Evolutionary conservation across 129 eudicot genomes (phyloP).

Genomic region (Lonicera japonica): DNA sequence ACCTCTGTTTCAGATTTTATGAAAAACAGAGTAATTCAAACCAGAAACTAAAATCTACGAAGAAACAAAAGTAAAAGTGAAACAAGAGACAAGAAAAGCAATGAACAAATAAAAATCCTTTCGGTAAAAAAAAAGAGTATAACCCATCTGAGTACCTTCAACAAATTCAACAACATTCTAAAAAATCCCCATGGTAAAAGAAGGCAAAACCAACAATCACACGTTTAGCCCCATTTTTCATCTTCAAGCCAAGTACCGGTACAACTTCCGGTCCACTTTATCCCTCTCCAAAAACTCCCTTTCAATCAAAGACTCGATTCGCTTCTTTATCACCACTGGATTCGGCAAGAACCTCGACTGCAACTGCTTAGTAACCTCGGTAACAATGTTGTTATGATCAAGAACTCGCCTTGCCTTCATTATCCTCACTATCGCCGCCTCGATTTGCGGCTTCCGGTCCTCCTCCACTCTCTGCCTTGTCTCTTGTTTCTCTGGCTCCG

Average conservation of each 20-base stretch:
- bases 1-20: no score
- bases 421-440: slow-evolving; percentile 49
- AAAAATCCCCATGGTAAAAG: neutral
- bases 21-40: no score
- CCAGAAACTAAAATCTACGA: neutral
- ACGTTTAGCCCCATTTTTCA: neutral
- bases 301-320: slow-evolving; percentile 49
- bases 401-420: slow-evolving; percentile 45
- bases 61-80: neutral
- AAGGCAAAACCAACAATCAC: neutral
- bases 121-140: neutral
- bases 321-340: slow-evolving; percentile 46
- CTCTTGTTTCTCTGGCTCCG: slow-evolving; percentile 43
- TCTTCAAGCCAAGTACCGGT: slow-evolving; percentile 46
- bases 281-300: slow-evolving; percentile 56
- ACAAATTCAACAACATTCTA: neutral
- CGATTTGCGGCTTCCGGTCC: slow-evolving; percentile 52
- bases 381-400: slow-evolving; percentile 45
- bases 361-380: slow-evolving; percentile 48
- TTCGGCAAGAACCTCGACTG: slow-evolving; percentile 53
- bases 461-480: slow-evolving; percentile 58
- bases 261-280: slow-evolving; percentile 45
- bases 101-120: no score
- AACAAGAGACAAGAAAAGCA: neutral
- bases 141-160: neutral